phyloP scores from a whole-genome alignment of 176 grass and related monocot genomes.

The Phoenix dactylifera region DNA sequence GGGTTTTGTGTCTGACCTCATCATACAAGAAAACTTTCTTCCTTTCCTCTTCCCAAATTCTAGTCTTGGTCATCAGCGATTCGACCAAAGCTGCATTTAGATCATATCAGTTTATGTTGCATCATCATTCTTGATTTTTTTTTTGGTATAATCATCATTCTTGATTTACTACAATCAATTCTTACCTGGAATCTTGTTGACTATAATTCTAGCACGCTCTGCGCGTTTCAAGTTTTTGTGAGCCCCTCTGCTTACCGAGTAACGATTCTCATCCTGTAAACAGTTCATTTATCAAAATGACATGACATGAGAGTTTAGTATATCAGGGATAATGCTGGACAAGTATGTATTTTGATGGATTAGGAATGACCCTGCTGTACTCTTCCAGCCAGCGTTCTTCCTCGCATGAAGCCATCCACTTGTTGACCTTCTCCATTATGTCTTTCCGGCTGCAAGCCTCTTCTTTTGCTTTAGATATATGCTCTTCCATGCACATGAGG shows the following conservation, averaged over 20 bases:
- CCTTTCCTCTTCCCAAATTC: constrained; percentile 82
- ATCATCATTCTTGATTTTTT: constrained; percentile 10
- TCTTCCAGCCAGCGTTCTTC: constrained; percentile 96
- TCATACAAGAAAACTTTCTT: constrained; percentile 85
- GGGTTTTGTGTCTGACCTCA: constrained; percentile 40
- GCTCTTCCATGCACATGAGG: constrained; percentile 73
- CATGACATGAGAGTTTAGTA: constrained; percentile 1
- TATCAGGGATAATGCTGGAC: neutral
- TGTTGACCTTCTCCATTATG: constrained; percentile 99
- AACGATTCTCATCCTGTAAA: constrained; percentile 77
- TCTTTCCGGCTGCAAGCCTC: constrained; percentile 78
- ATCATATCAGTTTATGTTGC: constrained; percentile 20
- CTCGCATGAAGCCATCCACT: constrained; percentile 90
- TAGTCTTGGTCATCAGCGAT: constrained; percentile 53
- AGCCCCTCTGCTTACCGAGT: constrained; percentile 89
- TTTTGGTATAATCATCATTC: constrained; percentile 1
- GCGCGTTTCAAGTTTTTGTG: constrained; percentile 87
- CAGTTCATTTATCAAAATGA: constrained; percentile 20
- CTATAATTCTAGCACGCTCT: constrained; percentile 77
- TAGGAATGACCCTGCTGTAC: constrained; percentile 70
- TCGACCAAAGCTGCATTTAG: constrained; percentile 56
- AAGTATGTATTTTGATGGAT: constrained; percentile 19
- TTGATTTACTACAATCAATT: constrained; percentile 1
- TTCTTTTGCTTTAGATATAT: constrained; percentile 77
- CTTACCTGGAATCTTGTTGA: constrained; percentile 95